These are phyloP conservation scores for Lodderomyces pseudojiufengensis DNA, from an alignment of 1,139 yeast genomes.

Conservation along the genomic window DNA sequence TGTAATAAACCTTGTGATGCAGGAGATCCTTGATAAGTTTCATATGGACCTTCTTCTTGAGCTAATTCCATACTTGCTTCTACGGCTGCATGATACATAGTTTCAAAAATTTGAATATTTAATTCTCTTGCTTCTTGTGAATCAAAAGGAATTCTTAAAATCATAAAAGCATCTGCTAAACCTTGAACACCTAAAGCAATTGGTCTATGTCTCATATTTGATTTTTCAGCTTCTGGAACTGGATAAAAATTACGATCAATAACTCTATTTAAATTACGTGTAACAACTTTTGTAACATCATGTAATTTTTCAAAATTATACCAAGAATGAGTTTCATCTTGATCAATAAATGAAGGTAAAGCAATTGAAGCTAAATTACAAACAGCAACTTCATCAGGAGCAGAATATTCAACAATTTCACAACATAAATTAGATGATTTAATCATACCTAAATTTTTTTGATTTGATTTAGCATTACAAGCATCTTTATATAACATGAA, in stretches of 20 bases:
- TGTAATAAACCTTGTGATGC: slow-evolving; percentile 56
- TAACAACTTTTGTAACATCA: slow-evolving; percentile 50
- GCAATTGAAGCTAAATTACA: slow-evolving; percentile 89
- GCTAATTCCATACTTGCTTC: slow-evolving; percentile 57
- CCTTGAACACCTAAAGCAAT: slow-evolving; percentile 65
- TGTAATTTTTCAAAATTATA: slow-evolving; percentile 55
- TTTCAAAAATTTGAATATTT: slow-evolving; percentile 57
- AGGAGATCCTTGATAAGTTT: slow-evolving; percentile 53
- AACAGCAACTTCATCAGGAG: slow-evolving; percentile 87
- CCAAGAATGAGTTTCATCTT: slow-evolving; percentile 36
- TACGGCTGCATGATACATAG: slow-evolving; percentile 57
- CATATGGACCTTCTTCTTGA: slow-evolving; percentile 44
- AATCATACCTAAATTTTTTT: slow-evolving; percentile 81
- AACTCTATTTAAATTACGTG: slow-evolving; percentile 53
- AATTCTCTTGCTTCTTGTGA: slow-evolving; percentile 54
- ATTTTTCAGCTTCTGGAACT: slow-evolving; percentile 48
- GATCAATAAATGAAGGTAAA: slow-evolving; percentile 64
- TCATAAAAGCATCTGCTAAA: slow-evolving; percentile 57
- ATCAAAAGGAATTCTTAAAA: slow-evolving; percentile 54
- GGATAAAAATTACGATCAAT: slow-evolving; percentile 58
- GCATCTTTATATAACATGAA: slow-evolving; percentile 90
- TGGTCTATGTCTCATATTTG: slow-evolving; percentile 57
- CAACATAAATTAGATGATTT: slow-evolving; percentile 88
- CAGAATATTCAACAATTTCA: slow-evolving; percentile 84
- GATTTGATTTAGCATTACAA: slow-evolving; percentile 78